phyloP scores from a whole-genome alignment of 176 grass and related monocot genomes.

The Musa itinerans region DNA sequence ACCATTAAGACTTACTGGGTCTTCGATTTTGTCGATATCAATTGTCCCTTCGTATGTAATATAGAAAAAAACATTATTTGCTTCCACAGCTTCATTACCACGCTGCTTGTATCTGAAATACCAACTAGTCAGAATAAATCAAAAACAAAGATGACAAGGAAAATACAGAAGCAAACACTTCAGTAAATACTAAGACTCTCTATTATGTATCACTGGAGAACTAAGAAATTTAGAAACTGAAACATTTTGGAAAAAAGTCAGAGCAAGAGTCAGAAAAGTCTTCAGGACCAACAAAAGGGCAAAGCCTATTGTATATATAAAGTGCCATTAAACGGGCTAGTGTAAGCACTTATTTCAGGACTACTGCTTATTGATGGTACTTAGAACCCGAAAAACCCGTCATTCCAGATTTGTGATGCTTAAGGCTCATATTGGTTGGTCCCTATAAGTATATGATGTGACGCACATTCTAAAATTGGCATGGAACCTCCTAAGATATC shows the following conservation, averaged over 20 bases:
- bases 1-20: conserved; percentile 60
- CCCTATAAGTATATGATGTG: not conserved
- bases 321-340: too few relatives aligned
- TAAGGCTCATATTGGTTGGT: not conserved
- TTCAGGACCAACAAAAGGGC: not conserved
- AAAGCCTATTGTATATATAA: too few relatives aligned
- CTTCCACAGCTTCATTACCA: conserved; percentile 68
- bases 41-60: conserved; percentile 98
- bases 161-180: not conserved
- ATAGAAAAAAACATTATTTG: conserved; percentile 98
- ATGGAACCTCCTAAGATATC: not conserved
- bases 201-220: not conserved
- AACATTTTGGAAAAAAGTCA: not conserved
- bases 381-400: not conserved
- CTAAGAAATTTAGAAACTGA: not conserved
- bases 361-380: too few relatives aligned
- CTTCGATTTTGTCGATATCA: conserved; percentile 88
- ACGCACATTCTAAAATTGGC: not conserved
- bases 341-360: too few relatives aligned
- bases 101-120: conserved; percentile 92
- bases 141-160: not conserved
- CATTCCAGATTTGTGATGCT: not conserved
- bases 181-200: not conserved
- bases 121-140: conserved; percentile 9
- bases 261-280: not conserved